phyloP scores from a whole-genome alignment of 352 stramenopile species.

The Globisporangium barbulae region DNA sequence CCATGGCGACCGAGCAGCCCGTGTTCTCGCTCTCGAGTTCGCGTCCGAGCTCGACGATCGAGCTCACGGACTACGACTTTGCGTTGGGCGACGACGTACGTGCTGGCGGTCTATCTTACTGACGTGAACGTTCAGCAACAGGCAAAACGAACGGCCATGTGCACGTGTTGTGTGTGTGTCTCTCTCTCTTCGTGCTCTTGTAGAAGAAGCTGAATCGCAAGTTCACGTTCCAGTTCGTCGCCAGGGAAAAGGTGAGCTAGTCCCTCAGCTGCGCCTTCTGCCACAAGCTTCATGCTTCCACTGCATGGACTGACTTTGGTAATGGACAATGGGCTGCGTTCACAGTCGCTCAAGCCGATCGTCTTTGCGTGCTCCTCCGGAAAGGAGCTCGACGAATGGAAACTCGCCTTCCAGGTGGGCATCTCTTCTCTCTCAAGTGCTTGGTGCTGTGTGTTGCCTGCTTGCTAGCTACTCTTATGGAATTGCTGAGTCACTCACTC shows the following conservation, averaged over 20 bases:
- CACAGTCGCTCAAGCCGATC: constrained; percentile 39
- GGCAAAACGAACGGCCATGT: not conserved
- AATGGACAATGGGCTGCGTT: too few species aligned
- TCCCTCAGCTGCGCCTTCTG: not conserved
- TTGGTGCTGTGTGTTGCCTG: not conserved
- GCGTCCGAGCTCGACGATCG: constrained; percentile 40
- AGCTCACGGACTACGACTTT: constrained; percentile 50
- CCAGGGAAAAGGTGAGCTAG: constrained; percentile 42
- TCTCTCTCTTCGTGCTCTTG: not conserved
- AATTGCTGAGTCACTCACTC: too few species aligned
- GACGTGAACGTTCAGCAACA: not conserved
- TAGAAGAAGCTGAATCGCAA: constrained; percentile 64
- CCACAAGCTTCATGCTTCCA: too few species aligned
- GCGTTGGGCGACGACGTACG: constrained; percentile 38
- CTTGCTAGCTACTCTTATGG: too few species aligned
- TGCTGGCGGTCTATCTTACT: not conserved
- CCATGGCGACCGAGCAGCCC: constrained; percentile 55
- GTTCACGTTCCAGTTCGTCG: constrained; percentile 57
- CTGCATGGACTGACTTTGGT: too few species aligned
- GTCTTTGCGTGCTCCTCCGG: constrained; percentile 62
- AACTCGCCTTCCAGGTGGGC: constrained; percentile 39
- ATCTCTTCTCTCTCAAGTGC: not conserved
- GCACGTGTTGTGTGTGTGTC: not conserved
- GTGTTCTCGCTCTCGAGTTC: constrained; percentile 58
- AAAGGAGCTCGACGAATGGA: constrained; percentile 60